Base-by-base conservation (phyloP, 179 eudicot species). In the Silene coronaria region DNA sequence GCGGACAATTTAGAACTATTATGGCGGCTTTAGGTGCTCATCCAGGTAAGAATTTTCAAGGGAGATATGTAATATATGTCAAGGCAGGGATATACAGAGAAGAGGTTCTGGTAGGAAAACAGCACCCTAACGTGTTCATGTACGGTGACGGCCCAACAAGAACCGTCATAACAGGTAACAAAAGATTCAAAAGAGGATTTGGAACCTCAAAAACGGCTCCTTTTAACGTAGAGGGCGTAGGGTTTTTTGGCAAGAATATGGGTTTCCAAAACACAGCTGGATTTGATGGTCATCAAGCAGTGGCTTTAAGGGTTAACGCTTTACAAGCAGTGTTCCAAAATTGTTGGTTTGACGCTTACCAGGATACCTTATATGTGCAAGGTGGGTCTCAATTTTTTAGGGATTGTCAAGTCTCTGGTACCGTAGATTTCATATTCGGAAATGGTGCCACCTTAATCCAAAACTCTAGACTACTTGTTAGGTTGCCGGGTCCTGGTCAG, bases 61-160 rank as follows among this genome's bases (percentile, higher is more conserved):
- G 91, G 12, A 83, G 88, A 48, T 92, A 77, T 67, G 77, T 84
- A 0, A 81, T 89, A 30, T 86, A 91, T 21, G 87, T 89, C 0
- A 91, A 88, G 82, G 86, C 89, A 0, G 94, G 94, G 0, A 61
- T 81, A 2, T 90, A 91, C 55, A 81, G 62, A 11, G 96, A 89
- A 65, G 79, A 85, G 4, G 78, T 90, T 2, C 82, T 76, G 0
- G 68, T 91, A 19, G 76, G 73, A 42, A 85, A 83, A 61, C 22
- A 78, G 2, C 80, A 84, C 24, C 51, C 63, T 7, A 85, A 92
- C 42, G 76, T 92, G 2, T 80, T 83, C 75, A 90, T 92, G 86
- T 92, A 90, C 26, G 97, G 97, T n/a, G 97, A 91, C 36, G 97
- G 97, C 10, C 88, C 90, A 0, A 70, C 78, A 7, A 85, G 53